Evolutionary conservation across 768 basidiomycete genomes (phyloP).

Genomic region (Sutorius australiensis): DNA sequence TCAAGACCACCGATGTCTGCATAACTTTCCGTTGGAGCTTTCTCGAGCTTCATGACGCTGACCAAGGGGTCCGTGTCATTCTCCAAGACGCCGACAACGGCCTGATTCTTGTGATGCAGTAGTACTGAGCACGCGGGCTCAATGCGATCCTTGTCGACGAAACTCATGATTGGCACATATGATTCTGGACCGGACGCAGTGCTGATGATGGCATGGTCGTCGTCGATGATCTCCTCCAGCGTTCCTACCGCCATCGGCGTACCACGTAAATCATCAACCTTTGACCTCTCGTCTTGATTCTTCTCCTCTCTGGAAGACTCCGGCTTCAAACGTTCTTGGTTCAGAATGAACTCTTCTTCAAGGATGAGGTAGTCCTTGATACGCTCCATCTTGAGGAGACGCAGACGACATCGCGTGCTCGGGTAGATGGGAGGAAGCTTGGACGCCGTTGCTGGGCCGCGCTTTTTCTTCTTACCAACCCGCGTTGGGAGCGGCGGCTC

Average conservation of each 20-base stretch:
- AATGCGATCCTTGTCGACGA: constrained; percentile 96
- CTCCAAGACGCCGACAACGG: constrained; percentile 91
- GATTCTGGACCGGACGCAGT: constrained; percentile 93
- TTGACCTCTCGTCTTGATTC: constrained; percentile 90
- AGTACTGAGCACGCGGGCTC: constrained; percentile 96
- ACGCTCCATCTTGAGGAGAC: constrained; percentile 93
- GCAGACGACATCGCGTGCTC: constrained; percentile 91
- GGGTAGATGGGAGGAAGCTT: constrained; percentile 93
- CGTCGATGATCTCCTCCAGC: constrained; percentile 96
- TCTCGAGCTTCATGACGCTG: constrained; percentile 98
- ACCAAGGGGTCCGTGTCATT: constrained; percentile 96
- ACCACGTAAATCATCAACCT: constrained; percentile 91
- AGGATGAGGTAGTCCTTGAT: constrained; percentile 97
- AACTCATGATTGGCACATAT: constrained; percentile 96
- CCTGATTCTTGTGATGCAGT: constrained; percentile 92
- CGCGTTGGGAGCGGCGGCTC: constrained; percentile 96
- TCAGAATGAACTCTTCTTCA: constrained; percentile 92
- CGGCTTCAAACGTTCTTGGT: constrained; percentile 88
- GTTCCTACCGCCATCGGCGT: constrained; percentile 98
- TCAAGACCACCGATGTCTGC: constrained; percentile 98
- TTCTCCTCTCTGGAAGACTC: constrained; percentile 88
- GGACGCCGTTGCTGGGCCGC: constrained; percentile 86
- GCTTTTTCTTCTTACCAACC: constrained; percentile 93
- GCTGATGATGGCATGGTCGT: constrained; percentile 98
- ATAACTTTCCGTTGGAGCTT: constrained; percentile 98